These are phyloP conservation scores for Eimeria tenella DNA, from an alignment of 169 alveolate genomes.

Conservation along the genomic window DNA sequence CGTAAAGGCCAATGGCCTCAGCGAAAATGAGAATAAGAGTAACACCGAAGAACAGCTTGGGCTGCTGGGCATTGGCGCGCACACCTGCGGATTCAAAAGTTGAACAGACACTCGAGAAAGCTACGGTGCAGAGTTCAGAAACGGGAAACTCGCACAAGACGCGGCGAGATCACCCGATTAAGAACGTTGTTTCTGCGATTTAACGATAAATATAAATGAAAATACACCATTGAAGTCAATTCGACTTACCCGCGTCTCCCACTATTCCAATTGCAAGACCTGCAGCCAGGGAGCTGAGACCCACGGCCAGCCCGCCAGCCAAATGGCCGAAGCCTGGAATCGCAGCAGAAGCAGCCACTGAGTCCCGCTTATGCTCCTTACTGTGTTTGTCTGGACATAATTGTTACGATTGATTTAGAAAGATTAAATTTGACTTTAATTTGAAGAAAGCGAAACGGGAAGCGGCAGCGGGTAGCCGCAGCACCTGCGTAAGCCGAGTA, in stretches of 20 bases:
- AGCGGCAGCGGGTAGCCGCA: background rate
- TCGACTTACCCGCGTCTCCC: conserved; percentile 98
- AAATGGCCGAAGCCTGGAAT: conserved; percentile 97
- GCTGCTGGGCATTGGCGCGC: conserved; percentile 99
- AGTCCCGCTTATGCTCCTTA: conserved; percentile 83
- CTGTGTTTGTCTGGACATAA: background rate
- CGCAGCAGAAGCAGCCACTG: conserved; percentile 73
- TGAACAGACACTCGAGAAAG: background rate
- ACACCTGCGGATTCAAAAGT: conserved; percentile 84
- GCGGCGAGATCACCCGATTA: no score
- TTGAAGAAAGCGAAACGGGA: background rate
- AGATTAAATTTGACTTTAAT: background rate
- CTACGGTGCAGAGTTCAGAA: background rate
- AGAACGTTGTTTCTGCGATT: no score
- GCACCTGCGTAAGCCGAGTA: conserved; percentile 76
- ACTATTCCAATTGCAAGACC: conserved; percentile 99
- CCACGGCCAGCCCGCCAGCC: conserved; percentile 87
- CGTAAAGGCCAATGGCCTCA: conserved; percentile 99
- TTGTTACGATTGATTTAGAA: background rate
- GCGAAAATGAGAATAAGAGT: conserved; percentile 99
- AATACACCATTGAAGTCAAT: background rate
- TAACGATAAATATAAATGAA: background rate
- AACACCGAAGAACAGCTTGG: conserved; percentile 98
- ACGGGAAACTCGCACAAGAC: background rate
- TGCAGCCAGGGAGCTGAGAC: conserved; percentile 93